phyloP scores from a whole-genome alignment of 1,139 yeast species.

The Yamadazyma triangularis region DNA sequence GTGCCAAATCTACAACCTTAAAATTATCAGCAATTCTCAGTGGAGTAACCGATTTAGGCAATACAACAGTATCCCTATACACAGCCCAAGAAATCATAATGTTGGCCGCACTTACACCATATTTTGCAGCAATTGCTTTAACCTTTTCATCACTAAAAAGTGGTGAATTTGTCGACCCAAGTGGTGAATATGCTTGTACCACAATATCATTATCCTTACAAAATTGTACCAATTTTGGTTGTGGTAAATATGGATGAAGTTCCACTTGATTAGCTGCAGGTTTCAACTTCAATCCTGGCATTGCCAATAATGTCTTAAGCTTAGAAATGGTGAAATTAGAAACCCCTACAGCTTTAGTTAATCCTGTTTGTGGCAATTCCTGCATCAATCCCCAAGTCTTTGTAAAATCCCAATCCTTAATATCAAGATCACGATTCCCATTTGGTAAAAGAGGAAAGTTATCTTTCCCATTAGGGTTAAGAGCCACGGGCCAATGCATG shows the following conservation, averaged over 20 bases:
- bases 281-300: conserved; percentile 45
- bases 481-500: conserved; percentile 82
- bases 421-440: conserved; percentile 21
- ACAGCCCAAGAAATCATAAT: conserved; percentile 70
- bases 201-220: conserved; percentile 51
- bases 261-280: conserved; percentile 79
- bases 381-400: conserved; percentile 69
- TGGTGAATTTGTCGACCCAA: conserved; percentile 69
- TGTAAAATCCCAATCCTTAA: conserved; percentile 45
- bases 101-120: conserved; percentile 54
- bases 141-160: conserved; percentile 49
- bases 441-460: conserved; percentile 26
- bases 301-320: conserved; percentile 29
- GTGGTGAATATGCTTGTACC: conserved; percentile 76
- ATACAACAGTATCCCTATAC: conserved; percentile 62
- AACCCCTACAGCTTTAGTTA: conserved; percentile 68
- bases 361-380: conserved; percentile 43
- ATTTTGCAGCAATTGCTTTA: conserved; percentile 48
- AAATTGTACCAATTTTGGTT: conserved; percentile 54
- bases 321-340: conserved; percentile 60
- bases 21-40: conserved; percentile 58
- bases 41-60: conserved; percentile 69
- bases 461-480: conserved; percentile 33
- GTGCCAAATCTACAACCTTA: conserved; percentile 43
- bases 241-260: conserved; percentile 72